phyloP scores from a whole-genome alignment of 2,329 filamentous ascomycete species.

The Tolypocladium endophyticum region DNA sequence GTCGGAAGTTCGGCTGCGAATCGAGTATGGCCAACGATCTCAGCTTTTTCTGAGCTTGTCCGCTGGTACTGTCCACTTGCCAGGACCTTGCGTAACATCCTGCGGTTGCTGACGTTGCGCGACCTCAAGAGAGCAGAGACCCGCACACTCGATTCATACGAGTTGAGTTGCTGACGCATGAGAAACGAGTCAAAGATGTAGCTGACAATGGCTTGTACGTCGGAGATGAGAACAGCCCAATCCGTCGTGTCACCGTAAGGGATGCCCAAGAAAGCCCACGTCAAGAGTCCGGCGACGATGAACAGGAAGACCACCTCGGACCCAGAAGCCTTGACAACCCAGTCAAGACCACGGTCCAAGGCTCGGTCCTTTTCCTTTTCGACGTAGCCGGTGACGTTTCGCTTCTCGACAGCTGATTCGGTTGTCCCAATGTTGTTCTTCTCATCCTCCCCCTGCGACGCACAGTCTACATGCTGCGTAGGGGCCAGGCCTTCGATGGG shows the following conservation, averaged over 20 bases:
- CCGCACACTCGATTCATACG: constrained; percentile 14
- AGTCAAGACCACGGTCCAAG: constrained; percentile 12
- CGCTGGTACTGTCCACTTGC: constrained; percentile 7
- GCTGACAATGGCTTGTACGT: constrained; percentile 23
- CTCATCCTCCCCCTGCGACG: neutral
- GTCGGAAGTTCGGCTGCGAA: constrained; percentile 4
- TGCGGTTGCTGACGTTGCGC: constrained; percentile 18
- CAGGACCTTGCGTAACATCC: constrained; percentile 15
- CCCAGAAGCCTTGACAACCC: constrained; percentile 9
- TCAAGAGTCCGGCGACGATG: constrained; percentile 17
- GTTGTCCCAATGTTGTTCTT: neutral
- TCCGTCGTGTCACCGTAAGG: constrained; percentile 18
- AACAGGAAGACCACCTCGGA: constrained; percentile 13
- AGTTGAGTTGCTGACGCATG: constrained; percentile 25
- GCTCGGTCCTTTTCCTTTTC: constrained; percentile 3
- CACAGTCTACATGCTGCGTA: neutral
- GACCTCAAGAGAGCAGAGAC: constrained; percentile 21
- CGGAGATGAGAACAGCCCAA: constrained; percentile 25
- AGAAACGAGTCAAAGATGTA: constrained; percentile 27
- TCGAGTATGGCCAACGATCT: constrained; percentile 12
- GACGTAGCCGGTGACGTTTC: constrained; percentile 10
- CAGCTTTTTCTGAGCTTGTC: constrained; percentile 8
- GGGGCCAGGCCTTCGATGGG: constrained; percentile 1
- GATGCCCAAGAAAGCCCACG: constrained; percentile 20
- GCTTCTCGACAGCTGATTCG: neutral